Conservation (phyloP, 2,329 filamentous ascomycete species). For the Salinomyces thailandicus region DNA sequence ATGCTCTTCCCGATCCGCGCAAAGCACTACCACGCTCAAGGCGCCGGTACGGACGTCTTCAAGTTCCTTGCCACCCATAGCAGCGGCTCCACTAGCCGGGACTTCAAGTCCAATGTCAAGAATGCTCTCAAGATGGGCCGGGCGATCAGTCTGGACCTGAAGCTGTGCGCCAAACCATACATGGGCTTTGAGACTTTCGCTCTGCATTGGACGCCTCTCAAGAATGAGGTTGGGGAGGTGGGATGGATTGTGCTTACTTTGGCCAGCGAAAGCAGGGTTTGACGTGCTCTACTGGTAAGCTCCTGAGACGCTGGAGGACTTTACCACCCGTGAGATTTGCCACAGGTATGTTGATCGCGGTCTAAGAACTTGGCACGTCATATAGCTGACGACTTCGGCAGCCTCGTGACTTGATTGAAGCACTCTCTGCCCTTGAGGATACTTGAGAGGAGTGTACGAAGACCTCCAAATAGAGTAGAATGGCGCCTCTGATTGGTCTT, state of each 20-base stretch:
- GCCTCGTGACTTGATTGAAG: too few relatives aligned
- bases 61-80: slow-evolving; percentile 42
- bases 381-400: too few relatives aligned
- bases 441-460: too few relatives aligned
- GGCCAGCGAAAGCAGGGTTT: slow-evolving; percentile 6
- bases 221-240: slow-evolving; percentile 27
- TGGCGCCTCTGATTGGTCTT: too few relatives aligned
- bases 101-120: slow-evolving; percentile 37
- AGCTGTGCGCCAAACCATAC: slow-evolving; percentile 18
- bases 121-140: slow-evolving; percentile 25
- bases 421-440: too few relatives aligned
- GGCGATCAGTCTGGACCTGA: slow-evolving; percentile 22
- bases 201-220: slow-evolving; percentile 36
- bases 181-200: slow-evolving; percentile 28
- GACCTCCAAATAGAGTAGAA: too few relatives aligned
- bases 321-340: too few relatives aligned
- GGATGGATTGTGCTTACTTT: slow-evolving; percentile 9
- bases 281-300: too few relatives aligned
- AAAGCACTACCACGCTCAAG: slow-evolving; percentile 15
- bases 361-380: too few relatives aligned
- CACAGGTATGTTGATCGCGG: too few relatives aligned
- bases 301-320: too few relatives aligned
- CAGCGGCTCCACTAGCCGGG: slow-evolving; percentile 24
- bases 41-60: slow-evolving; percentile 44
- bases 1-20: slow-evolving; percentile 51